Evolutionary conservation across 2,329 filamentous ascomycete species (phyloP), one percentile per base, ranked within the genome.

Genomic region (Ophiostoma pallidulum): DNA sequence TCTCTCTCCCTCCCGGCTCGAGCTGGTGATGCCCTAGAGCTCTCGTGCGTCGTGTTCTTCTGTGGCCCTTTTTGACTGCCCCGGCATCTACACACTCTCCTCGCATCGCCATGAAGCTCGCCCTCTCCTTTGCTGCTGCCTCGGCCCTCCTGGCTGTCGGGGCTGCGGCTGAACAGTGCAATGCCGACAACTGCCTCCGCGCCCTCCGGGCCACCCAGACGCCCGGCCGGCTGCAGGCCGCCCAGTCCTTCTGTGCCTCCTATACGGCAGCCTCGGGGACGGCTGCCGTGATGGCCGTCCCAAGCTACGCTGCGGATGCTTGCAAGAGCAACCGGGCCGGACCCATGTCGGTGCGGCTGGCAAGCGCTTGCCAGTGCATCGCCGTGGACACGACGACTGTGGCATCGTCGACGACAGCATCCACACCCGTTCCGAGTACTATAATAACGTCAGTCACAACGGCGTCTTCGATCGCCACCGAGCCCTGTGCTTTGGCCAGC

Each of bases 161-260:
- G 9, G 49, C 46, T 6, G 22, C 20, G 2, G 38, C 38, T 8
- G 5, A 13, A 8, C n/a, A 31, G 37, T 51, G 51, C 44, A 45
- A 41, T 22, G 61, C 62, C 41, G 64, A 67, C 56, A 63, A 65
- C 53, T 67, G 65, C 55, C 60, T 66, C 20, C 61, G 63, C 18
- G 63, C 64, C n/a, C 49, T 66, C 50, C 56, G 61, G 32, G 60
- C 64, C 33, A 63, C 57, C 12, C 58, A 60, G 44, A 58, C 54
- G 19, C 59, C 61, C 10, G 62, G 60, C 45, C 62, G 61, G 18
- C 53, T 66, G 8, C 52, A 59, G 48, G 56, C 57, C 45, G 62
- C 62, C 12, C 58, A 57, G 52, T 53, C 58, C 2, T 66, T 66
- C 53, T 66, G 64, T 54, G 56, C 55, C 12, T 53, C 53, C 41